Base-by-base conservation (phyloP, 192 early-diverging fungal genomes). In the Entomortierella chlamydospora region DNA sequence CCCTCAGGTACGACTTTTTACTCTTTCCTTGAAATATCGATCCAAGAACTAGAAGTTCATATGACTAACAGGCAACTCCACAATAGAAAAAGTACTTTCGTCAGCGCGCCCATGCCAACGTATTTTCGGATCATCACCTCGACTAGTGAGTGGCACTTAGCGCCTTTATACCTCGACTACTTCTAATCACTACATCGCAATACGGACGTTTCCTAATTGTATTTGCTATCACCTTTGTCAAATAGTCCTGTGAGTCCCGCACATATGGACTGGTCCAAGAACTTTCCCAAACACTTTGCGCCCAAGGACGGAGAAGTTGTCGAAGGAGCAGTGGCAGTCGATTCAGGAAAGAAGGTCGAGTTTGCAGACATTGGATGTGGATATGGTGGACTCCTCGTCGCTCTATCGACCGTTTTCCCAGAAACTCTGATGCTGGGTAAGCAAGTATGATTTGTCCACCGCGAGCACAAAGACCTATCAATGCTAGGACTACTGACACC, bases 351-450 rank as follows among this genome's bases (percentile, higher is more conserved):
- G 64, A 86, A 85, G 51, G 93, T 99, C 15, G 97, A 98, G 73
- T 97, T 99, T 87, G 97, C 95, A 17, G 98, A 99, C 72, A 93
- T 99, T 84, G 97, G 97, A 20, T 99, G 98, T 82, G 98, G 98
- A 57, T 99, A 97, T 81, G 98, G 98, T 52, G 98, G 98, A 5
- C 87, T 98, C 2, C 77, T 97, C 30, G 90, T 93, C 22, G 93
- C 93, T 7, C 84, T 99, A 62, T 90, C 96, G 1, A 95, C 97
- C 4, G 82, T 99, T 25, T 99, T 91, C 72, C 98, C 98, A 1
- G 90, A 91, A 34, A 96, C 89, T 15, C 84, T 99, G 31, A 97
- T 99, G 89, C 73, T 99, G 28, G 98, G 88, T 87, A 81, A 50
- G 59, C 25, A 22, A 30, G 42, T 28, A 57, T 70, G 52, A 20